Conservation (phyloP, 176 grass and related monocot species). For the Tuctoria greenei region DNA sequence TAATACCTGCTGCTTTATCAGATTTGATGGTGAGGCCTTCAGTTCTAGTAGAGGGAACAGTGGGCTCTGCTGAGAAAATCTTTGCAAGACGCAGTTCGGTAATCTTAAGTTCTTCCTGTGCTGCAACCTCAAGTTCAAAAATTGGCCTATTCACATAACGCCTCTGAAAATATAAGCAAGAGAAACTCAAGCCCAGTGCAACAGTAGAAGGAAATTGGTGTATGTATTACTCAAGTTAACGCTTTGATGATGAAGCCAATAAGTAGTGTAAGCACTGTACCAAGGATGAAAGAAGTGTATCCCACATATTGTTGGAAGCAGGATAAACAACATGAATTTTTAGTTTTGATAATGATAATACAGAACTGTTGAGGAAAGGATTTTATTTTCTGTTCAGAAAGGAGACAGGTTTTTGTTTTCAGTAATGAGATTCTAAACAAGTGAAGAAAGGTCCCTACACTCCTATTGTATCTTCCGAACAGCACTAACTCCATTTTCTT, state of each 20-base stretch:
- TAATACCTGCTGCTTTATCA: slow-evolving; percentile 64
- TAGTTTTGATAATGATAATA: background rate
- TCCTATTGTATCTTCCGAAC: background rate
- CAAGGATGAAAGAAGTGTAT: slow-evolving; percentile 11
- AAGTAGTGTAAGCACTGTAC: background rate
- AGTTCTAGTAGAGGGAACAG: slow-evolving; percentile 21
- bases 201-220: background rate
- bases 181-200: background rate
- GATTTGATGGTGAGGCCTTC: slow-evolving; percentile 18
- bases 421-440: background rate
- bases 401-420: background rate
- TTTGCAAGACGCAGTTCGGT: slow-evolving; percentile 74
- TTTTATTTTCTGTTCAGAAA: background rate
- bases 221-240: background rate
- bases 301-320: background rate
- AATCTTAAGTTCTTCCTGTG: slow-evolving; percentile 90
- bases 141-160: slow-evolving; percentile 87
- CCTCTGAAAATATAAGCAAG: slow-evolving; percentile 49
- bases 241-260: background rate
- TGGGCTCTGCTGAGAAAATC: slow-evolving; percentile 55
- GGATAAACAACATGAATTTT: background rate
- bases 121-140: slow-evolving; percentile 78
- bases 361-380: background rate
- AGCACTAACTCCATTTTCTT: background rate
- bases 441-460: background rate